phyloP scores from a whole-genome alignment of 352 stramenopile genomes.

The Phytophthora europaea region DNA sequence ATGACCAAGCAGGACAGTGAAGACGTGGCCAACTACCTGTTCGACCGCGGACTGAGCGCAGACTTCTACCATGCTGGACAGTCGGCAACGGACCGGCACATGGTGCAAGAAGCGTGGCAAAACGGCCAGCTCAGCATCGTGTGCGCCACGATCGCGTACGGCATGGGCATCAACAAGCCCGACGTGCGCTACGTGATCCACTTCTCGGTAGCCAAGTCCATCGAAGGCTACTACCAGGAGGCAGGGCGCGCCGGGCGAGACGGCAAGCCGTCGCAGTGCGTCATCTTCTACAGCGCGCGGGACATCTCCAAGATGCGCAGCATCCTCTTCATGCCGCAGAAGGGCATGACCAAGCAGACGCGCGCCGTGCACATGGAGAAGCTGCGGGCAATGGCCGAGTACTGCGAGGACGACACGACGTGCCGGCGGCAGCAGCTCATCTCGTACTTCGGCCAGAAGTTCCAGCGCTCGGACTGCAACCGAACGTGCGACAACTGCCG shows the following conservation, averaged over 20 bases:
- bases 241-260: conserved; percentile 97
- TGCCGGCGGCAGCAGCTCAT: conserved; percentile 82
- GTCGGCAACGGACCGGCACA: conserved; percentile 77
- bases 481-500: conserved; percentile 76
- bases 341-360: conserved; percentile 82
- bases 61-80: conserved; percentile 95
- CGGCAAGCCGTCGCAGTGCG: conserved; percentile 92
- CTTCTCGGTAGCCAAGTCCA: conserved; percentile 92
- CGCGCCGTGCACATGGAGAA: conserved; percentile 82
- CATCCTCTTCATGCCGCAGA: conserved; percentile 82
- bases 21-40: conserved; percentile 92
- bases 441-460: conserved; percentile 84
- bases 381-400: conserved; percentile 80
- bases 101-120: conserved; percentile 85
- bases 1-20: conserved; percentile 95
- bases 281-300: conserved; percentile 90
- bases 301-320: conserved; percentile 89
- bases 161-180: conserved; percentile 97
- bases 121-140: conserved; percentile 90
- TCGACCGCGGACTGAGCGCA: conserved; percentile 86
- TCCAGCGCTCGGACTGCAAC: conserved; percentile 71
- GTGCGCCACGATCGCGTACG: conserved; percentile 96
- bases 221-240: conserved; percentile 99
- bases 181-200: conserved; percentile 95
- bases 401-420: conserved; percentile 79